Percentiles rank a stretch among this genome's conserved stretches.
Evolutionary conservation across 345 rosid genomes (phyloP).

Genomic region (Aquilaria sinensis): DNA sequence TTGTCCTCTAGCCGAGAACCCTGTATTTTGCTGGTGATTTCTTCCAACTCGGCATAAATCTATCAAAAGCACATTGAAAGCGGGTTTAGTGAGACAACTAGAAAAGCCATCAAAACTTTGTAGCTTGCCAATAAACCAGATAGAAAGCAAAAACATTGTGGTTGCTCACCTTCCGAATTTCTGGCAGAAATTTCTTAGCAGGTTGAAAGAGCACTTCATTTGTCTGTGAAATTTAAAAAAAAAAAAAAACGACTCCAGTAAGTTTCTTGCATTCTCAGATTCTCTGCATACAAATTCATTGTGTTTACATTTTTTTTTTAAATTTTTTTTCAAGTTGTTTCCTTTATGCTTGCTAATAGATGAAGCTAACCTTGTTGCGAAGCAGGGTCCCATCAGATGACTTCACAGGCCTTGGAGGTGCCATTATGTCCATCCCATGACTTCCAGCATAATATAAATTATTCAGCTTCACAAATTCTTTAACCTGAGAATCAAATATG

Average conservation of each 20-base stretch:
- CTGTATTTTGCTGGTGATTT: slow-evolving; percentile 15
- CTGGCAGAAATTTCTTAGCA: slow-evolving; percentile 31
- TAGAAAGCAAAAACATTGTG: no score
- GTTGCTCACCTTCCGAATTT: slow-evolving; percentile 25
- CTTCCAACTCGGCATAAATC: slow-evolving; percentile 22
- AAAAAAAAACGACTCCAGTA: no score
- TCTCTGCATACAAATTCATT: not conserved
- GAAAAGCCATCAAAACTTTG: no score
- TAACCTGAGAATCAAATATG: slow-evolving; percentile 15
- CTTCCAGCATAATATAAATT: slow-evolving; percentile 44
- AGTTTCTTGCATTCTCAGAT: no score
- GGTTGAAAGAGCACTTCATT: slow-evolving; percentile 31
- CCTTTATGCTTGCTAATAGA: not conserved
- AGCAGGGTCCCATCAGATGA: slow-evolving; percentile 4
- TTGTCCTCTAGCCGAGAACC: slow-evolving; percentile 41
- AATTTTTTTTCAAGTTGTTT: not conserved
- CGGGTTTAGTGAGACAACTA: not conserved
- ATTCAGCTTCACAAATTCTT: slow-evolving; percentile 27
- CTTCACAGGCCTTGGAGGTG: slow-evolving; percentile 21
- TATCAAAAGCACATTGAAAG: slow-evolving; percentile 4
- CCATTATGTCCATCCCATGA: slow-evolving; percentile 41
- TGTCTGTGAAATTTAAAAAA: slow-evolving; percentile 12
- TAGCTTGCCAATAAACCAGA: no score
- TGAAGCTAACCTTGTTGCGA: slow-evolving; percentile 11
- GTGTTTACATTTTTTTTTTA: not conserved